phyloP scores from a whole-genome alignment of 1,284 basidiomycete species.

The Pascua sp. region DNA sequence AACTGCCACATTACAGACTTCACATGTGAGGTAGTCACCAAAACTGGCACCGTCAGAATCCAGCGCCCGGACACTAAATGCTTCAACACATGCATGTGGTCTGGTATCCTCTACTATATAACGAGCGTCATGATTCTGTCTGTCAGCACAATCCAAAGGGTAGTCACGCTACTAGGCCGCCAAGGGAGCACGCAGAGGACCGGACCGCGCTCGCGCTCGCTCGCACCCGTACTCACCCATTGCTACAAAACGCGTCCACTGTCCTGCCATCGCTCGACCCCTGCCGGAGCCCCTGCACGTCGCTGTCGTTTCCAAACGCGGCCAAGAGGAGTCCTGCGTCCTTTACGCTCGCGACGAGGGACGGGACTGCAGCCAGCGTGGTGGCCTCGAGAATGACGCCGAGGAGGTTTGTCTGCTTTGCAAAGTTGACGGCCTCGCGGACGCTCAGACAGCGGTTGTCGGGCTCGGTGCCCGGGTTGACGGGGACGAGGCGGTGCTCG shows the following conservation, averaged over 20 bases:
- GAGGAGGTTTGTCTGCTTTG: slow-evolving; percentile 86
- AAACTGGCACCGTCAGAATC: too few species aligned
- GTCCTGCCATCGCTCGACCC: slow-evolving; percentile 41
- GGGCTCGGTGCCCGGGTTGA: slow-evolving; percentile 48
- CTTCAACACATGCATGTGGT: too few species aligned
- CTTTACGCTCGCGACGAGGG: slow-evolving; percentile 77
- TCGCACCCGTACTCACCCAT: slow-evolving; percentile 36
- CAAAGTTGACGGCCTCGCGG: slow-evolving; percentile 88
- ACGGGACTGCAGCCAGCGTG: slow-evolving; percentile 72
- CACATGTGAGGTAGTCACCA: too few species aligned
- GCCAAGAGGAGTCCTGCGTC: slow-evolving; percentile 84
- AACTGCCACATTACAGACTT: too few species aligned
- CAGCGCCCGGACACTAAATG: too few species aligned
- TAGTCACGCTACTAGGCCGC: neutral
- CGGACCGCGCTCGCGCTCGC: neutral
- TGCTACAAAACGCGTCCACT: slow-evolving; percentile 47
- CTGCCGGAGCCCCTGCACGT: slow-evolving; percentile 42
- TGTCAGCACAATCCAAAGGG: neutral
- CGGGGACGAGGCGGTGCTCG: slow-evolving; percentile 38
- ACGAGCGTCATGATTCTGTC: slow-evolving; percentile 33
- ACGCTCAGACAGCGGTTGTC: slow-evolving; percentile 66
- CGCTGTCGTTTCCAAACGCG: slow-evolving; percentile 62
- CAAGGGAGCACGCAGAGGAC: neutral
- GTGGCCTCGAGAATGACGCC: slow-evolving; percentile 89
- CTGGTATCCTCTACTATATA: slow-evolving; percentile 14